Evolutionary conservation across 1,284 basidiomycete species (phyloP).

Genomic region (Fomitopsis schrenkii): DNA sequence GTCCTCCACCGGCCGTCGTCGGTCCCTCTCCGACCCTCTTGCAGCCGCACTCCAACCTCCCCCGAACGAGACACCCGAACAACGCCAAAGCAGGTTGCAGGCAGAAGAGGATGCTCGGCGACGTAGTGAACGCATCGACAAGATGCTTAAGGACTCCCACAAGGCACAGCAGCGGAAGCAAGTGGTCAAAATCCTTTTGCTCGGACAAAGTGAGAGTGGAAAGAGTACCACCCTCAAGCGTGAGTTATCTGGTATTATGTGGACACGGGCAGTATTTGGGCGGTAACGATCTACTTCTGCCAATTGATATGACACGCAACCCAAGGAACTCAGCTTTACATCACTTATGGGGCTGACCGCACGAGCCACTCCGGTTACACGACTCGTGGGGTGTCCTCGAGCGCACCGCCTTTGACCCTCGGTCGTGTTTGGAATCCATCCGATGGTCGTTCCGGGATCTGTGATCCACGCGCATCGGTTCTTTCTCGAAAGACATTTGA

Average conservation of each 20-base stretch:
- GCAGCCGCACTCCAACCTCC: conserved; percentile 63
- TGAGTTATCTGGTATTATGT: conserved; percentile 41
- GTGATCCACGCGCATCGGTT: background rate
- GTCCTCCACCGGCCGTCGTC: conserved; percentile 14
- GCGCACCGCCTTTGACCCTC: background rate
- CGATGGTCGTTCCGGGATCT: background rate
- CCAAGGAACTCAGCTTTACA: background rate
- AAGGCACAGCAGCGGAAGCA: conserved; percentile 53
- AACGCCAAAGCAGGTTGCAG: conserved; percentile 56
- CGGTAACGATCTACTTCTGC: background rate
- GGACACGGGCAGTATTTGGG: conserved; percentile 7
- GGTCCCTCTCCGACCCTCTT: conserved; percentile 60
- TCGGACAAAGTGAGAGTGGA: conserved; percentile 80
- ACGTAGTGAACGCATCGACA: conserved; percentile 73
- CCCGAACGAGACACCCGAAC: conserved; percentile 58
- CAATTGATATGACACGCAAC: background rate
- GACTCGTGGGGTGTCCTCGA: background rate
- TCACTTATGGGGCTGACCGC: background rate
- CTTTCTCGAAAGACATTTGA: background rate
- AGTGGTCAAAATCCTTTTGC: conserved; percentile 69
- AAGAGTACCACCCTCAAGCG: conserved; percentile 82
- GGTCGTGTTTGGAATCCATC: background rate
- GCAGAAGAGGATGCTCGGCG: conserved; percentile 67
- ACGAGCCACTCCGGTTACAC: background rate
- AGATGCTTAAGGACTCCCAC: conserved; percentile 63